Evolutionary conservation across 495 filamentous ascomycete genomes (phyloP).

Genomic region (Hyaloscypha hepaticicola): DNA sequence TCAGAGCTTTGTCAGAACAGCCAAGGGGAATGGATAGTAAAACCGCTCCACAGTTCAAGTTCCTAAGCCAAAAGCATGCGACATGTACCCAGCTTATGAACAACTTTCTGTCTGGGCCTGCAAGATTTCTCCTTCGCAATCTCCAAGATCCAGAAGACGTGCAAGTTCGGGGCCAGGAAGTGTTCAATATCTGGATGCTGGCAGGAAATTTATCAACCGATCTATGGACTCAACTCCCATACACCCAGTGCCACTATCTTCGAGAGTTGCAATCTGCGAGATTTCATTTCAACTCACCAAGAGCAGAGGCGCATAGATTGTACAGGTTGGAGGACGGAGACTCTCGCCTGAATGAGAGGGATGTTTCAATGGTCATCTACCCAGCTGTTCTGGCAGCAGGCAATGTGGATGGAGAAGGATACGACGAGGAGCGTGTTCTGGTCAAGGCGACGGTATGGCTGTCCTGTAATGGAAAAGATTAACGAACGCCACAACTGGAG

Average conservation of each 20-base stretch:
- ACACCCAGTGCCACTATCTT: background rate
- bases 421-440: background rate
- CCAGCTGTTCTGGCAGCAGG: background rate
- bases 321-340: background rate
- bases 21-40: no score
- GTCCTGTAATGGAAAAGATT: no score
- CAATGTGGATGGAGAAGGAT: background rate
- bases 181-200: no score
- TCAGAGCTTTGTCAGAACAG: no score
- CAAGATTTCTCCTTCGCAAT: no score
- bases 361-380: background rate
- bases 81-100: no score
- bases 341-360: background rate
- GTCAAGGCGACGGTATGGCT: background rate
- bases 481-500: no score
- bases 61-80: no score
- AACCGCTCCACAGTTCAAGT: no score
- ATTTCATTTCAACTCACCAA: background rate
- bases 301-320: background rate
- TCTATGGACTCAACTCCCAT: background rate
- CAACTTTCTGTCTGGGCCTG: no score
- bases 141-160: no score
- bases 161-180: no score
- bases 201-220: background rate
- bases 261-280: background rate